A percentile compares a stretch with the other conserved stretches of the same genome.
These are phyloP conservation scores for Pyropia yezoensis DNA, from an alignment of 23 red algal species.

Conservation along the genomic window DNA sequence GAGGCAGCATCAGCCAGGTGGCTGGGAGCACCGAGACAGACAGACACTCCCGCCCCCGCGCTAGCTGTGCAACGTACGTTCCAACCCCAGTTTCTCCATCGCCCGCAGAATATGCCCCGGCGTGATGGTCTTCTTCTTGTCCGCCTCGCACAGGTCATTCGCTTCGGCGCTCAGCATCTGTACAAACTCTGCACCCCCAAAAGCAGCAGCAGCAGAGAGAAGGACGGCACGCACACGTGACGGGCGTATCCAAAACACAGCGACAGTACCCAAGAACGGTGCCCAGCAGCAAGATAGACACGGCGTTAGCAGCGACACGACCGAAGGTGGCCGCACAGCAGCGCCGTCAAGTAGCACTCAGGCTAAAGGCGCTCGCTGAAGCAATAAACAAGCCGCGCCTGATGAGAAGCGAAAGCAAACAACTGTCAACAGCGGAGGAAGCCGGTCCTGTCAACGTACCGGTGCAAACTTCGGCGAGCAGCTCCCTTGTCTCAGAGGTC, in stretches of 20 bases:
- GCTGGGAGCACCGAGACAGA: no score
- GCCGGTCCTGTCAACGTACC: background rate
- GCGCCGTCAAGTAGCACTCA: no score
- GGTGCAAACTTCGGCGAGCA: conserved; percentile 65
- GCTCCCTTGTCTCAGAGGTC: conserved; percentile 57
- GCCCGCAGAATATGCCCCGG: conserved; percentile 82
- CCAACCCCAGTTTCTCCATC: conserved; percentile 59
- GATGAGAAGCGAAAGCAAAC: no score
- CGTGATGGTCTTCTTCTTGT: conserved; percentile 82
- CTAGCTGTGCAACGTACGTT: conserved; percentile 16
- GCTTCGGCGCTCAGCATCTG: conserved; percentile 79
- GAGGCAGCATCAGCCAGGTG: no score
- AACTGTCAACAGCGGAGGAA: no score
- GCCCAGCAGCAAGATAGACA: no score
- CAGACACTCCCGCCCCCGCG: no score
- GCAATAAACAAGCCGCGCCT: no score
- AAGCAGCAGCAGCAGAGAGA: background rate
- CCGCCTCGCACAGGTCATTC: conserved; percentile 86
- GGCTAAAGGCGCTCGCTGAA: no score
- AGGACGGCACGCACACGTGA: background rate
- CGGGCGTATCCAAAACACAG: no score
- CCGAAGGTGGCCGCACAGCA: background rate
- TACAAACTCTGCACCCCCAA: conserved; percentile 55
- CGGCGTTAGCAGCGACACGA: no score
- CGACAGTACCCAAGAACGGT: no score